These are phyloP conservation scores for Talaromyces piceae DNA, from an alignment of 2,329 filamentous ascomycete species.

Conservation along the genomic window DNA sequence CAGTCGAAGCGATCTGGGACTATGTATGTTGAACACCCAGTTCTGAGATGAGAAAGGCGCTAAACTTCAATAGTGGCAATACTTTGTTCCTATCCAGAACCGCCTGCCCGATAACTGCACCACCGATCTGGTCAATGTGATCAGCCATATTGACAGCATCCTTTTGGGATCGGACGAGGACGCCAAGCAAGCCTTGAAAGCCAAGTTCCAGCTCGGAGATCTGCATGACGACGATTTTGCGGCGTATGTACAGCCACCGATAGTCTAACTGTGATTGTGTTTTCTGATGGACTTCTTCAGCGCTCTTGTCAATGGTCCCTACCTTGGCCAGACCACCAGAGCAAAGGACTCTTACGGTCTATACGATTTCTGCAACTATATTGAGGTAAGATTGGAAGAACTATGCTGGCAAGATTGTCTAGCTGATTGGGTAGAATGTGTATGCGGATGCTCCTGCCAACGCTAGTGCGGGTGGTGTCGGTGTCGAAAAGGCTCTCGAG, in stretches of 20 bases:
- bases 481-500: conserved; percentile 45
- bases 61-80: conserved; percentile 40
- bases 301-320: conserved; percentile 50
- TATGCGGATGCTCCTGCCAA: conserved; percentile 19
- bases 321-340: conserved; percentile 49
- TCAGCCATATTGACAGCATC: conserved; percentile 49
- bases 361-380: conserved; percentile 43
- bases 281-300: conserved; percentile 17
- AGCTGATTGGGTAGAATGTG: conserved; percentile 24
- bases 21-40: conserved; percentile 27
- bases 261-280: background rate
- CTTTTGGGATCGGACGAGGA: conserved; percentile 36
- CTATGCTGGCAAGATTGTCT: conserved; percentile 6
- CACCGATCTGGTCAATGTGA: conserved; percentile 44
- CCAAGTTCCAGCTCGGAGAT: conserved; percentile 45
- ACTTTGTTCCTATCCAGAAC: conserved; percentile 49
- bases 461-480: conserved; percentile 43
- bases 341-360: conserved; percentile 33
- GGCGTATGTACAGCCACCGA: conserved; percentile 17
- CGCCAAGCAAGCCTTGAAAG: conserved; percentile 42
- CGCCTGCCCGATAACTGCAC: conserved; percentile 56
- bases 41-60: background rate
- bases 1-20: conserved; percentile 49
- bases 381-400: conserved; percentile 34
- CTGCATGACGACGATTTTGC: conserved; percentile 48